phyloP scores from a whole-genome alignment of 2,329 filamentous ascomycete genomes.

The Calonectria hongkongensis region DNA sequence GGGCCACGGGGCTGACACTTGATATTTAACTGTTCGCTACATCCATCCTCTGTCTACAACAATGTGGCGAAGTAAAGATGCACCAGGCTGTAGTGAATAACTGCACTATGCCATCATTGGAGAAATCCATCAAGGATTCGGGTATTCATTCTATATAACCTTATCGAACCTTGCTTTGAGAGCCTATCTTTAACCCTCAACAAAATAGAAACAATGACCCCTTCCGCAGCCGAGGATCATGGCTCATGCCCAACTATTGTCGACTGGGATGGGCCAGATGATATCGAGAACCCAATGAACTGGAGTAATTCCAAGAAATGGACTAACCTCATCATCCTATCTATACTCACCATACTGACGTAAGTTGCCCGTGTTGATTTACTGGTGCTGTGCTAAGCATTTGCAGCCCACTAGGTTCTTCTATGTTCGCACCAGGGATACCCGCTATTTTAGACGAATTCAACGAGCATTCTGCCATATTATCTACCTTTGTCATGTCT shows the following conservation, averaged over 20 bases:
- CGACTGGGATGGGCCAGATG: constrained; percentile 57
- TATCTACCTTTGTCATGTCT: constrained; percentile 65
- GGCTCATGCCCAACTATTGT: constrained; percentile 28
- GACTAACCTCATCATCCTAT: constrained; percentile 58
- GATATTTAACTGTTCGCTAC: too few species aligned
- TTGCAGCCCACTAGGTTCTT: constrained; percentile 52
- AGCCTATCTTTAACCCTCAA: too few species aligned
- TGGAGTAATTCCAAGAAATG: constrained; percentile 72
- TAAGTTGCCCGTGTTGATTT: constrained; percentile 17
- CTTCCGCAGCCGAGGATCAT: too few species aligned
- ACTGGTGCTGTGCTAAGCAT: constrained; percentile 30
- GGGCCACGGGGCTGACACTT: too few species aligned
- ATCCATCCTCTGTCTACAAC: too few species aligned
- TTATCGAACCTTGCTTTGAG: too few species aligned
- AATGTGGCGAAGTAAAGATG: too few species aligned
- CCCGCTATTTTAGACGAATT: constrained; percentile 68
- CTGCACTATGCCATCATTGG: too few species aligned
- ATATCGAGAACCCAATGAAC: constrained; percentile 78
- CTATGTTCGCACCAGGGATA: constrained; percentile 62
- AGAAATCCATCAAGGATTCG: too few species aligned
- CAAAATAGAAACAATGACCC: too few species aligned
- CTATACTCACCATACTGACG: constrained; percentile 53
- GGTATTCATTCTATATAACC: too few species aligned
- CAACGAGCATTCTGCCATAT: constrained; percentile 59
- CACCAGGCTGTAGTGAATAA: too few species aligned